Evolutionary conservation across 2,329 filamentous ascomycete genomes (phyloP).

Genomic region (Hypoxylon sp.): DNA sequence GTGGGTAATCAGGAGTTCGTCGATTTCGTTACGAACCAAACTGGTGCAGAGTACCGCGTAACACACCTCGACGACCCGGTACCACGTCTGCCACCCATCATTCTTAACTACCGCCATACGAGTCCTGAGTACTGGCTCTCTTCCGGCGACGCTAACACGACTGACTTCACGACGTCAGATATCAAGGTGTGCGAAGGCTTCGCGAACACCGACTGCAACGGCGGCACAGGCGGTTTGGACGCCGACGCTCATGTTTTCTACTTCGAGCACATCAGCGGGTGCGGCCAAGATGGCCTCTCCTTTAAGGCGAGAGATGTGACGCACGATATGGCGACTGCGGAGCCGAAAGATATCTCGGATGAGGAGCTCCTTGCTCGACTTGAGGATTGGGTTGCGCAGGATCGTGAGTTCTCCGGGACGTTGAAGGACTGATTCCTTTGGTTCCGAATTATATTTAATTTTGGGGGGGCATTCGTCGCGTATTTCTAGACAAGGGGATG

Average conservation of each 20-base stretch:
- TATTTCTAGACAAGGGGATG: not conserved
- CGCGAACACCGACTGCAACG: conserved; percentile 66
- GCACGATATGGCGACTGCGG: conserved; percentile 42
- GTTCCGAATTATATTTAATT: not conserved
- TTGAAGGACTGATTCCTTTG: conserved; percentile 19
- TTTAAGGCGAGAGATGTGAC: conserved; percentile 42
- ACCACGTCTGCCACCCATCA: conserved; percentile 74
- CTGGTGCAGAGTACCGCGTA: conserved; percentile 71
- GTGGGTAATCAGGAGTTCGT: conserved; percentile 72
- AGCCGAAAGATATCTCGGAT: conserved; percentile 45
- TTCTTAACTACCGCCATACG: conserved; percentile 75
- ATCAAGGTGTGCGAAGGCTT: conserved; percentile 66
- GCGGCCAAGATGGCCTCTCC: conserved; percentile 52
- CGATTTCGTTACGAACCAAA: conserved; percentile 67
- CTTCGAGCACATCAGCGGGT: conserved; percentile 62
- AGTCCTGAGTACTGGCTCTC: conserved; percentile 78
- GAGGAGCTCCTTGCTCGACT: conserved; percentile 47
- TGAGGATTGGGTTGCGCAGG: conserved; percentile 48
- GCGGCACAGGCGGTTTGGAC: conserved; percentile 62
- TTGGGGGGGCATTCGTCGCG: not conserved
- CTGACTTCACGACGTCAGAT: conserved; percentile 58
- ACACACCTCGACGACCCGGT: conserved; percentile 79
- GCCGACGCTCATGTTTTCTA: conserved; percentile 65
- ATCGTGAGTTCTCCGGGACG: conserved; percentile 39
- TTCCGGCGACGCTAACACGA: conserved; percentile 53